phyloP scores from a whole-genome alignment of 2,329 filamentous ascomycete genomes.

The Arthrobotrys megalospora region DNA sequence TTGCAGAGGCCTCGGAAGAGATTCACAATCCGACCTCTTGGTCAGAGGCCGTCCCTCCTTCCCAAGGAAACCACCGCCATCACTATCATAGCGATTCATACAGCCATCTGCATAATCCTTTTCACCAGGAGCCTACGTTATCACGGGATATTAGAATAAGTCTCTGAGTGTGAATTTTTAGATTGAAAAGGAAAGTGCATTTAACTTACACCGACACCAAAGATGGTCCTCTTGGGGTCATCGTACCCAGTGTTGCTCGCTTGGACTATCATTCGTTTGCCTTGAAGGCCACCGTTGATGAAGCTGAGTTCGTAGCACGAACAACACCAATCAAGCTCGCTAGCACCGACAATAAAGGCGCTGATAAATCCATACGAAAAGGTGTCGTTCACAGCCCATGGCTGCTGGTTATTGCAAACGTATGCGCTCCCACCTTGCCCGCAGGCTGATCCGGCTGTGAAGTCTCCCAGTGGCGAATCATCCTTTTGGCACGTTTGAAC shows the following conservation, averaged over 20 bases:
- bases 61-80: slow-evolving; percentile 46
- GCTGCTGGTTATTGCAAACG: slow-evolving; percentile 76
- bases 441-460: slow-evolving; percentile 66
- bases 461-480: slow-evolving; percentile 48
- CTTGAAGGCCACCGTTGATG: slow-evolving; percentile 69
- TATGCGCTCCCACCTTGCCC: slow-evolving; percentile 75
- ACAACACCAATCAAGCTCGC: slow-evolving; percentile 76
- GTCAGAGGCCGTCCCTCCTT: slow-evolving; percentile 68
- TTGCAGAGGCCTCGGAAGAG: slow-evolving; percentile 72
- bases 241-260: slow-evolving; percentile 75
- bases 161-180: not conserved
- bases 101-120: slow-evolving; percentile 50
- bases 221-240: slow-evolving; percentile 74
- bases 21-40: slow-evolving; percentile 71
- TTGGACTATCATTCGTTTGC: slow-evolving; percentile 77
- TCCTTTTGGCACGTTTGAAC: slow-evolving; percentile 62
- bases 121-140: slow-evolving; percentile 43
- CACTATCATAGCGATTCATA: slow-evolving; percentile 44
- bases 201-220: slow-evolving; percentile 68
- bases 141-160: slow-evolving; percentile 19
- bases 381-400: slow-evolving; percentile 75
- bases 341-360: slow-evolving; percentile 72
- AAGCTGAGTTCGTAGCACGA: slow-evolving; percentile 76
- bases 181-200: not conserved
- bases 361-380: slow-evolving; percentile 72